A percentile compares a stretch with the other conserved stretches of the same genome.
These are phyloP conservation scores for Naganishia albida DNA, from an alignment of 1,284 basidiomycete genomes.

Conservation along the genomic window DNA sequence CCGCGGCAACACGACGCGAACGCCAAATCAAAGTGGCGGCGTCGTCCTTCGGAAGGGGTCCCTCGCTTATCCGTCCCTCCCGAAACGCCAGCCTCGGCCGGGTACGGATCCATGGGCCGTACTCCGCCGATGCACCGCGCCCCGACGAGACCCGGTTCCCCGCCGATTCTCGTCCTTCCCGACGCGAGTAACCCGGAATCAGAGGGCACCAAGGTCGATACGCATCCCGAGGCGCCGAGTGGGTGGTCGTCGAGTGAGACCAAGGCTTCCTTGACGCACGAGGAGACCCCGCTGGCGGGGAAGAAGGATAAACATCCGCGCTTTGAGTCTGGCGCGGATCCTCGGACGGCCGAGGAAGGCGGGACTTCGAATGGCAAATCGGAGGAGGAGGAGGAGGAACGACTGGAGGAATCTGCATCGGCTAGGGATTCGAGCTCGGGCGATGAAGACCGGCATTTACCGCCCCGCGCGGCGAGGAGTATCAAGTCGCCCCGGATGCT, in stretches of 20 bases:
- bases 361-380: neutral
- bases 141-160: constrained; percentile 17
- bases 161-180: constrained; percentile 21
- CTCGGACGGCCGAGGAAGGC: constrained; percentile 1
- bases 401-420: neutral
- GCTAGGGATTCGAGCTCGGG: constrained; percentile 20
- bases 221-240: neutral
- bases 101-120: constrained; percentile 28
- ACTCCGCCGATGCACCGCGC: constrained; percentile 12
- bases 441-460: constrained; percentile 11
- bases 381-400: neutral
- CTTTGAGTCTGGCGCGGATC: constrained; percentile 5
- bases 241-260: too few species aligned
- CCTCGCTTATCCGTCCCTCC: neutral
- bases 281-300: constrained; percentile 6
- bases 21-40: constrained; percentile 1
- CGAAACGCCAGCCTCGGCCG: neutral
- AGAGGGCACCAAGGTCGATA: neutral
- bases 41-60: neutral
- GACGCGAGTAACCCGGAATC: constrained; percentile 10
- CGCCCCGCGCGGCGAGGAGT: neutral
- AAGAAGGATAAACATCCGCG: constrained; percentile 12
- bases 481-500: constrained; percentile 9
- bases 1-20: constrained; percentile 6
- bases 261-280: constrained; percentile 29